Evolutionary conservation across 2,329 filamentous ascomycete species (phyloP).

Genomic region (Xylariaceae sp.): DNA sequence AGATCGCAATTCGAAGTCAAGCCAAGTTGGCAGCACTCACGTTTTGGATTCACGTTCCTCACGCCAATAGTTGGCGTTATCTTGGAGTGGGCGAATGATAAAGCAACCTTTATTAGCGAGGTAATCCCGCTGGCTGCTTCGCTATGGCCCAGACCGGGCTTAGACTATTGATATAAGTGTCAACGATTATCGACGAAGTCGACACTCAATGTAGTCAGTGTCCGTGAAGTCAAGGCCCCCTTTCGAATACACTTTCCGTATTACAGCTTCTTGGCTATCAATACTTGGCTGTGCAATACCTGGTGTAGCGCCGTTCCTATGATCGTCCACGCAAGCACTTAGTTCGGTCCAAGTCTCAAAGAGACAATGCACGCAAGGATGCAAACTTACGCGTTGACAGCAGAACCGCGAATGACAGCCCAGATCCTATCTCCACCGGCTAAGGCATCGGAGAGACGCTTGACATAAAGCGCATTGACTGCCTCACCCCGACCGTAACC

Average conservation of each 20-base stretch:
- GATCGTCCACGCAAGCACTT: conserved; percentile 1
- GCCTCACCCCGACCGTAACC: conserved; percentile 52
- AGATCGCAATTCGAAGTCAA: not conserved
- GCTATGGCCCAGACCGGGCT: conserved; percentile 16
- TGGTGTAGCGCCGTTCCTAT: conserved; percentile 37
- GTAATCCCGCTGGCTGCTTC: conserved; percentile 18
- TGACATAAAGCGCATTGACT: conserved; percentile 41
- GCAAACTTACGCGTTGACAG: conserved; percentile 16
- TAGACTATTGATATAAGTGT: conserved; percentile 1
- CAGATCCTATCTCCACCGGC: conserved; percentile 15
- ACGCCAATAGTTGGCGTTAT: conserved; percentile 15
- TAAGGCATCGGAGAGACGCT: conserved; percentile 39
- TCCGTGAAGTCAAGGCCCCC: conserved; percentile 26
- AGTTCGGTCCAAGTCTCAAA: not conserved
- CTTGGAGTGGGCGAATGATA: conserved; percentile 8
- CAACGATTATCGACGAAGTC: not conserved
- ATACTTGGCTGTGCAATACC: conserved; percentile 45
- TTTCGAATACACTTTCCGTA: conserved; percentile 31
- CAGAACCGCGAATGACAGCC: conserved; percentile 12
- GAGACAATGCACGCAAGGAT: not conserved
- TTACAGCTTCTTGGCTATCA: conserved; percentile 31
- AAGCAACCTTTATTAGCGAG: conserved; percentile 14
- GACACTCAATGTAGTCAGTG: conserved; percentile 20
- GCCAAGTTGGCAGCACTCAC: conserved; percentile 3
- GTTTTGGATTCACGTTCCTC: conserved; percentile 15